Evolutionary conservation across 1,284 basidiomycete species (phyloP).

Genomic region (Malassezia dermatis): DNA sequence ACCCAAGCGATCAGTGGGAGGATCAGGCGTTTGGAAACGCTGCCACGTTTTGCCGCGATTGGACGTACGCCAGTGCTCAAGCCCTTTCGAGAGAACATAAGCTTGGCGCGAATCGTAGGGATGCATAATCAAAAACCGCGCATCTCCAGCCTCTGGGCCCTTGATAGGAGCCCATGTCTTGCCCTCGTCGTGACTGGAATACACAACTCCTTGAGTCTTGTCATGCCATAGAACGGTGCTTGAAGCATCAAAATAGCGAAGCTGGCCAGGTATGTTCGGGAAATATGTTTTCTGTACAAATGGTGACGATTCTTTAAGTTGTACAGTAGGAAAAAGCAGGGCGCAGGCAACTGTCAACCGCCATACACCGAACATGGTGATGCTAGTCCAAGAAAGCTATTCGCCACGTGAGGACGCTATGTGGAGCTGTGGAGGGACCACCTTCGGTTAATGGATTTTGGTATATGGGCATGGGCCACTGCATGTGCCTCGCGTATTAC

Average conservation of each 20-base stretch:
- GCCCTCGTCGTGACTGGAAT: slow-evolving; percentile 80
- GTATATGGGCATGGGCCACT: neutral
- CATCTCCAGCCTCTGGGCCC: slow-evolving; percentile 58
- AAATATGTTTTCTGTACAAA: slow-evolving; percentile 50
- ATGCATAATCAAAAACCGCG: slow-evolving; percentile 70
- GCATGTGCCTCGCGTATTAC: neutral
- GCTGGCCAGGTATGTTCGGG: slow-evolving; percentile 61
- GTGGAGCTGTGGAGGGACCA: neutral
- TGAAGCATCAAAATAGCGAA: slow-evolving; percentile 89
- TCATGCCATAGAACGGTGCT: slow-evolving; percentile 75
- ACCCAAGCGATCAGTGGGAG: slow-evolving; percentile 28
- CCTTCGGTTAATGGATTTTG: neutral
- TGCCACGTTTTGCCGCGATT: slow-evolving; percentile 44
- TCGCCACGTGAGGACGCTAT: neutral
- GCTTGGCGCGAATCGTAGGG: slow-evolving; percentile 59
- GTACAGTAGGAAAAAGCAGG: neutral
- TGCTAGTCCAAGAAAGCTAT: neutral
- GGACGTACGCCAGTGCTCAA: slow-evolving; percentile 36
- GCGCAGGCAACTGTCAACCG: neutral
- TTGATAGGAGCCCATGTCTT: slow-evolving; percentile 63
- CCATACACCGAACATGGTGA: slow-evolving; percentile 2
- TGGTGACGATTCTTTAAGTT: slow-evolving; percentile 25
- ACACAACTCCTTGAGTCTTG: slow-evolving; percentile 58
- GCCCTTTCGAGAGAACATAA: slow-evolving; percentile 35
- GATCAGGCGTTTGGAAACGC: slow-evolving; percentile 30